These are phyloP conservation scores for Phaeosphaeriaceae sp. DNA, from an alignment of 2,329 filamentous ascomycete species.

Conservation along the genomic window DNA sequence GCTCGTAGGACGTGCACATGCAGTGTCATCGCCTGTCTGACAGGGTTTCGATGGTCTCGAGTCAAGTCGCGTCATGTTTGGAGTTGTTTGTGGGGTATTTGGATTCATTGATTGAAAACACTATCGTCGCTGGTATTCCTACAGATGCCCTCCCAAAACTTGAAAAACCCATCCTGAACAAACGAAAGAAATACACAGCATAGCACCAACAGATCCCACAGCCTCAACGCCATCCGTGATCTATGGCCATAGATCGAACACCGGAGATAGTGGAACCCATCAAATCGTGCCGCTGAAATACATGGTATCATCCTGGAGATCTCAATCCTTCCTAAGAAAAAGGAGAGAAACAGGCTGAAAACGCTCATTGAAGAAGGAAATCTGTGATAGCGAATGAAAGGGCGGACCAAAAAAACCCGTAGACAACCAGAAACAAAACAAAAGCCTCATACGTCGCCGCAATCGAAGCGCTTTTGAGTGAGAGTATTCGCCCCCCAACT, in stretches of 20 bases:
- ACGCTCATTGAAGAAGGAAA: constrained; percentile 9
- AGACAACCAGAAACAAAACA: constrained; percentile 9
- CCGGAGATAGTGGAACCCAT: constrained; percentile 28
- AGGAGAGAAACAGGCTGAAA: constrained; percentile 14
- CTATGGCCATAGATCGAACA: constrained; percentile 29
- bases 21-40: neutral
- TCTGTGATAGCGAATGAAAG: constrained; percentile 11
- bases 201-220: constrained; percentile 21
- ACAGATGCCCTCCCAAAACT: constrained; percentile 15
- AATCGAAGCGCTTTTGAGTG: constrained; percentile 7
- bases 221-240: constrained; percentile 23
- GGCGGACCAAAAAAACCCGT: constrained; percentile 12
- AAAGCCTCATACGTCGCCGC: constrained; percentile 12
- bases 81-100: neutral
- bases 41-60: neutral
- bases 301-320: constrained; percentile 43
- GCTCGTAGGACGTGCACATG: neutral
- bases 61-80: neutral
- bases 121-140: constrained; percentile 24
- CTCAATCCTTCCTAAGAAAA: constrained; percentile 7
- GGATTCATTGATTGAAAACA: constrained; percentile 8
- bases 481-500: constrained; percentile 17
- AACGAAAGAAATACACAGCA: constrained; percentile 13
- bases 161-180: neutral
- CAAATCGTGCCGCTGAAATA: constrained; percentile 29